Evolutionary conservation across 805 yeast genomes (phyloP).

Genomic region (Schwanniomyces pseudopolymorphus): DNA sequence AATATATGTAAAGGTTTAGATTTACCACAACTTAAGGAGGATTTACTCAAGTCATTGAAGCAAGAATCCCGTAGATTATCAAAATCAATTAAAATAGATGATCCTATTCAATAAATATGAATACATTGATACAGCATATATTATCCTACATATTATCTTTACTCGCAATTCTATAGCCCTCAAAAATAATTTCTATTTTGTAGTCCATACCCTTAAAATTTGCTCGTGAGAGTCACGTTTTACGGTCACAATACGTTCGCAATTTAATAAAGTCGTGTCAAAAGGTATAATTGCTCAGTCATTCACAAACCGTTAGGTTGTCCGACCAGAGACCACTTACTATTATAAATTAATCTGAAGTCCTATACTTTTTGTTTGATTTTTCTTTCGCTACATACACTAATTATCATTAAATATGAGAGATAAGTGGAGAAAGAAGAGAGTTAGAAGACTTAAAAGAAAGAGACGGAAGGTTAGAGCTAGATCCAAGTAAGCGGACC

Average conservation of each 20-base stretch:
- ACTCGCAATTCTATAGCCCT: background rate
- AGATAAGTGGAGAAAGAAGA: constrained; percentile 99
- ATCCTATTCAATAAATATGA: constrained; percentile 13
- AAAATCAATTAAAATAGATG: constrained; percentile 14
- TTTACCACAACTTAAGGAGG: constrained; percentile 42
- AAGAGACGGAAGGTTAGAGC: constrained; percentile 99
- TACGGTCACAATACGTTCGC: background rate
- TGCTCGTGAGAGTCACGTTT: background rate
- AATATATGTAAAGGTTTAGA: constrained; percentile 45
- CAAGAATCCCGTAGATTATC: constrained; percentile 47
- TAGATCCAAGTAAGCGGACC: constrained; percentile 91
- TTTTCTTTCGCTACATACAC: constrained; percentile 20
- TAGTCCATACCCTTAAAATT: background rate
- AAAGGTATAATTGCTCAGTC: background rate
- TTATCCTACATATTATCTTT: background rate
- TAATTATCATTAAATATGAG: constrained; percentile 59
- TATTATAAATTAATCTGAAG: constrained; percentile 1
- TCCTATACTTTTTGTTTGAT: background rate
- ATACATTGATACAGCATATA: background rate
- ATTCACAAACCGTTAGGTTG: background rate
- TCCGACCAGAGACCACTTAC: background rate
- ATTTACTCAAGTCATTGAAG: constrained; percentile 49
- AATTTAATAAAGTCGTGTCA: background rate
- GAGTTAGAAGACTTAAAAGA: constrained; percentile 99
- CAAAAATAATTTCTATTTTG: background rate